Percentiles rank a stretch among this genome's conserved stretches.
phyloP scores from a whole-genome alignment of 1,139 yeast species.

The Scheffersomyces parashehatae region DNA sequence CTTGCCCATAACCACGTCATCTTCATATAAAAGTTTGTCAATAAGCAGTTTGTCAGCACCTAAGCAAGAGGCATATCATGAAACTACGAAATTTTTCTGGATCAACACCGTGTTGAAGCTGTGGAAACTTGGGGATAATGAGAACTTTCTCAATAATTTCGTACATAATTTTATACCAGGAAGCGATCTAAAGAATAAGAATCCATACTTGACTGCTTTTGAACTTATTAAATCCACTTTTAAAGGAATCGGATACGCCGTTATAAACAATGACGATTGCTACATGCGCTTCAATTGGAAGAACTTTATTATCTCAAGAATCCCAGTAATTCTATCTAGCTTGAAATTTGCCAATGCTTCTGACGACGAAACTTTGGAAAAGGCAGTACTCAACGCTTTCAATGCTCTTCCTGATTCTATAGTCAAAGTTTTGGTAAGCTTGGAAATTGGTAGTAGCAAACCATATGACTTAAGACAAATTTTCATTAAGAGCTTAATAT shows the following conservation, averaged over 20 bases:
- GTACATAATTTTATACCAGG: slow-evolving; percentile 10
- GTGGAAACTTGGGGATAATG: slow-evolving; percentile 24
- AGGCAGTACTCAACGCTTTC: slow-evolving; percentile 16
- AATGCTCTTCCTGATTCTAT: slow-evolving; percentile 12
- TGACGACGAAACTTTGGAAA: slow-evolving; percentile 12
- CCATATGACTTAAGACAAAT: slow-evolving; percentile 56
- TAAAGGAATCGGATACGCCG: slow-evolving; percentile 19
- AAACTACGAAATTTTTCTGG: slow-evolving; percentile 27
- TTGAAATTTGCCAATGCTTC: slow-evolving; percentile 11
- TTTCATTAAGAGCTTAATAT: slow-evolving; percentile 52
- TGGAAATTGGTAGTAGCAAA: slow-evolving; percentile 14
- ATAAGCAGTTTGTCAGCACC: slow-evolving; percentile 7
- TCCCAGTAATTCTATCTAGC: slow-evolving; percentile 24
- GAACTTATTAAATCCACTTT: slow-evolving; percentile 24
- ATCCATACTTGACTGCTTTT: slow-evolving; percentile 13
- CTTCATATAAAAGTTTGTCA: slow-evolving; percentile 8
- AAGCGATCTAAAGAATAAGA: slow-evolving; percentile 8
- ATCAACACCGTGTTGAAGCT: slow-evolving; percentile 25
- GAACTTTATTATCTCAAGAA: slow-evolving; percentile 32
- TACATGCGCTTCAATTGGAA: slow-evolving; percentile 35
- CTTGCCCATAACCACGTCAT: neutral
- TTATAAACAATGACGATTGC: slow-evolving; percentile 17
- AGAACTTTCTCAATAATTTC: slow-evolving; percentile 9
- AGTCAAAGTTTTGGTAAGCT: slow-evolving; percentile 8
- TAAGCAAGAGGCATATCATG: slow-evolving; percentile 4